Percentiles rank a stretch among this genome's conserved stretches.
Conservation (phyloP, 2,329 filamentous ascomycete genomes). For the Calonectria pauciramosa region DNA sequence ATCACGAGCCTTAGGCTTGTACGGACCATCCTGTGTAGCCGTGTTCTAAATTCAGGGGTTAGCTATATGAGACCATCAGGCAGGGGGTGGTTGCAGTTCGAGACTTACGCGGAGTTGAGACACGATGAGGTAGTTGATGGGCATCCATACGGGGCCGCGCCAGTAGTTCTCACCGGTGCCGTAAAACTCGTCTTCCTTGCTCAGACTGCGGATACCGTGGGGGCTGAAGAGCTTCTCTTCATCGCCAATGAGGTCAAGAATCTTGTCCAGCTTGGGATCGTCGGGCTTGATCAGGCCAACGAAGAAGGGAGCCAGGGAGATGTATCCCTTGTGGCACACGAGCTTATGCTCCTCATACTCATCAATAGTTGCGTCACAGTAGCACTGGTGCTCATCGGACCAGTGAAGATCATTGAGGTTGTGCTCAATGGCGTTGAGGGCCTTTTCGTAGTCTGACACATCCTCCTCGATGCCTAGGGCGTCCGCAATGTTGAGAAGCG, state of each 20-base stretch:
- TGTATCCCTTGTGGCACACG: slow-evolving; percentile 97
- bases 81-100: neutral
- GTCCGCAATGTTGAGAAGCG: slow-evolving; percentile 84
- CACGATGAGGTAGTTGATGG: slow-evolving; percentile 92
- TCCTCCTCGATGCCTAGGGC: slow-evolving; percentile 84
- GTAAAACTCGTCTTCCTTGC: slow-evolving; percentile 85
- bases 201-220: slow-evolving; percentile 90
- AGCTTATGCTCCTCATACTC: slow-evolving; percentile 91
- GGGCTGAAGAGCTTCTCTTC: slow-evolving; percentile 91
- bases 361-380: slow-evolving; percentile 95
- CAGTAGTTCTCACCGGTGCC: slow-evolving; percentile 97
- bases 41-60: slow-evolving; percentile 65
- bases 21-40: slow-evolving; percentile 75
- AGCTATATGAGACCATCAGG: slow-evolving; percentile 19
- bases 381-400: slow-evolving; percentile 83
- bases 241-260: slow-evolving; percentile 84
- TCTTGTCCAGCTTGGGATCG: slow-evolving; percentile 79
- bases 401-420: slow-evolving; percentile 97
- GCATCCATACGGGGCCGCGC: slow-evolving; percentile 95
- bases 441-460: slow-evolving; percentile 77
- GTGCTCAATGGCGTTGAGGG: slow-evolving; percentile 81
- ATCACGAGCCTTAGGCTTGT: slow-evolving; percentile 75
- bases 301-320: slow-evolving; percentile 93
- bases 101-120: slow-evolving; percentile 81
- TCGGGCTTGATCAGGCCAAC: slow-evolving; percentile 82